Evolutionary conservation across 192 early-diverging fungal species (phyloP).

Genomic region (Pecoramyces ruminantium): DNA sequence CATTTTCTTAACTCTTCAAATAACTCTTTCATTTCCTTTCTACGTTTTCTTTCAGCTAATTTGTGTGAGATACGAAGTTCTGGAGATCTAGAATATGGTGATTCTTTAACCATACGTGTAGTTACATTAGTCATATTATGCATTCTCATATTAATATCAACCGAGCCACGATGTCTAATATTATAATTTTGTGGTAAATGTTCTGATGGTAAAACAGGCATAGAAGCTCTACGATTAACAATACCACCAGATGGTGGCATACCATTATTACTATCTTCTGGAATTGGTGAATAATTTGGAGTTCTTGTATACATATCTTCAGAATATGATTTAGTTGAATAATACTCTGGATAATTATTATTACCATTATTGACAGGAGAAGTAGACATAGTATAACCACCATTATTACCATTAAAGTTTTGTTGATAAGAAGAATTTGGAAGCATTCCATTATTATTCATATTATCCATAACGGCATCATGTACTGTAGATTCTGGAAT

Average conservation of each 20-base stretch:
- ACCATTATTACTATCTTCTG: background rate
- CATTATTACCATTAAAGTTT: background rate
- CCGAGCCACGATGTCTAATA: background rate
- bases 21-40: conserved; percentile 79
- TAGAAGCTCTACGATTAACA: background rate
- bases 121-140: background rate
- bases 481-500: background rate
- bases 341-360: background rate
- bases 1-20: conserved; percentile 70
- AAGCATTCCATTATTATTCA: background rate
- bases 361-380: background rate
- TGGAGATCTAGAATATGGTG: conserved; percentile 48
- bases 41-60: conserved; percentile 67
- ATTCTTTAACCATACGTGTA: background rate
- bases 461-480: background rate
- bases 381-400: background rate
- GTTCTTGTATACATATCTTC: background rate
- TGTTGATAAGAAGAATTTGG: background rate
- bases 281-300: background rate
- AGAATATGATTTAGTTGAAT: background rate
- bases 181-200: background rate
- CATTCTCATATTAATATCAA: background rate
- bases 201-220: background rate
- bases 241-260: background rate
- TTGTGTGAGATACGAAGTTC: conserved; percentile 76